phyloP scores from a whole-genome alignment of 345 rosid genomes.

The Citrus glauca region DNA sequence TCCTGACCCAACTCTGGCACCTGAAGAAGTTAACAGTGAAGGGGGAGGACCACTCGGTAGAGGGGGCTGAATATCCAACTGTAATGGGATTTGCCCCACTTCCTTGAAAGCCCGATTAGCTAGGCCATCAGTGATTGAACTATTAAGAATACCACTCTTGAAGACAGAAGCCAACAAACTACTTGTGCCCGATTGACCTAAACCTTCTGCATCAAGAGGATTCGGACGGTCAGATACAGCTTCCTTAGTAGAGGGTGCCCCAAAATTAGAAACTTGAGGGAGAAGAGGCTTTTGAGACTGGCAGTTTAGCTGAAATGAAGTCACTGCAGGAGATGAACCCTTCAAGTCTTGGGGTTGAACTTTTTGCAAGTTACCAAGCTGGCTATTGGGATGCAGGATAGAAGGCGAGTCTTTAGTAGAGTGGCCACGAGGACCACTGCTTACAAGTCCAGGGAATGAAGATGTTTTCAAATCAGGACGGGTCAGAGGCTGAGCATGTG shows the following conservation, averaged over 20 bases:
- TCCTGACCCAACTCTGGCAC: conserved; percentile 27
- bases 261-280: conserved; percentile 34
- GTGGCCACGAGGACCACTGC: conserved; percentile 21
- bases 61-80: conserved; percentile 29
- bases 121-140: conserved; percentile 26
- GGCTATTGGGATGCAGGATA: conserved; percentile 27
- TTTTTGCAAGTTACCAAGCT: conserved; percentile 24
- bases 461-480: conserved; percentile 47
- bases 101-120: conserved; percentile 31
- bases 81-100: conserved; percentile 28
- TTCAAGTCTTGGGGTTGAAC: conserved; percentile 26
- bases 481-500: conserved; percentile 35
- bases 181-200: conserved; percentile 50
- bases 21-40: conserved; percentile 28
- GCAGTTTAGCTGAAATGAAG: conserved; percentile 30
- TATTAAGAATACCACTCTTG: conserved; percentile 68
- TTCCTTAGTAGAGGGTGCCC: conserved; percentile 25
- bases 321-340: conserved; percentile 18
- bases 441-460: conserved; percentile 42
- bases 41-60: conserved; percentile 33
- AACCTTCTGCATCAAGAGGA: conserved; percentile 34
- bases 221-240: conserved; percentile 32
- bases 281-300: conserved; percentile 30
- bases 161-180: conserved; percentile 70
- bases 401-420: conserved; percentile 30